phyloP scores from a whole-genome alignment of 2,329 filamentous ascomycete genomes.

The Paracoccidioides lutzii region DNA sequence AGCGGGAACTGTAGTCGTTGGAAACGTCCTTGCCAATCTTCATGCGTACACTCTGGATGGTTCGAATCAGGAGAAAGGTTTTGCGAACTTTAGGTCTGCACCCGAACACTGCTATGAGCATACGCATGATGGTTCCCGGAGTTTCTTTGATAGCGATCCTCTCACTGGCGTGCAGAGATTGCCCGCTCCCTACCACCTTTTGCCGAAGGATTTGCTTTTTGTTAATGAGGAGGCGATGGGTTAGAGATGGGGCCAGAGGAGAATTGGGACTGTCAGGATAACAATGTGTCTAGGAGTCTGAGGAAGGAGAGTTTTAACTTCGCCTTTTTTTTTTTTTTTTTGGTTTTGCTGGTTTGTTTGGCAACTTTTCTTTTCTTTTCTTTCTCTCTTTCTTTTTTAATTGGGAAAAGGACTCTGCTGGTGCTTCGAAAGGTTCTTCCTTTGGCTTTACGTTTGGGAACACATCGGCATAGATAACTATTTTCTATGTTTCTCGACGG shows the following conservation, averaged over 20 bases:
- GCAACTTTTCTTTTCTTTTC: neutral
- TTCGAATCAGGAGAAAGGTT: conserved; percentile 5
- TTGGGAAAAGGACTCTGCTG: neutral
- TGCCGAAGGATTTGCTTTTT: neutral
- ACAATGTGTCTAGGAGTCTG: neutral
- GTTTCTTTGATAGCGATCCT: conserved; percentile 6
- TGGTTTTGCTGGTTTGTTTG: neutral
- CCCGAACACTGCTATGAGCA: conserved; percentile 5
- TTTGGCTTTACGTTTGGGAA: too few relatives aligned
- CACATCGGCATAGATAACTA: too few relatives aligned
- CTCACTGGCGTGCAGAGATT: conserved; percentile 3
- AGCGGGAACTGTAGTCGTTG: conserved; percentile 6
- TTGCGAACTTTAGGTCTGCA: conserved; percentile 9
- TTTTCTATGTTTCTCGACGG: too few relatives aligned
- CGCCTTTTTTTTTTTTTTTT: too few relatives aligned
- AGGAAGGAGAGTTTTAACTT: neutral
- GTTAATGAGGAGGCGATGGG: neutral
- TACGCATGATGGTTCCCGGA: conserved; percentile 2
- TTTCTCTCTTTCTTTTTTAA: neutral
- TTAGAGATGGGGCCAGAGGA: neutral
- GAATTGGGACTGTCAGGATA: too few relatives aligned
- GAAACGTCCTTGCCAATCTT: conserved; percentile 8
- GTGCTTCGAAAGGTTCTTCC: neutral
- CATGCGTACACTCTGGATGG: conserved; percentile 6
- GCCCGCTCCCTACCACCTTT: neutral